Evolutionary conservation across 306 rosid species (phyloP), one percentile per base, ranked within the genome.

Genomic region (Vicia faba): DNA sequence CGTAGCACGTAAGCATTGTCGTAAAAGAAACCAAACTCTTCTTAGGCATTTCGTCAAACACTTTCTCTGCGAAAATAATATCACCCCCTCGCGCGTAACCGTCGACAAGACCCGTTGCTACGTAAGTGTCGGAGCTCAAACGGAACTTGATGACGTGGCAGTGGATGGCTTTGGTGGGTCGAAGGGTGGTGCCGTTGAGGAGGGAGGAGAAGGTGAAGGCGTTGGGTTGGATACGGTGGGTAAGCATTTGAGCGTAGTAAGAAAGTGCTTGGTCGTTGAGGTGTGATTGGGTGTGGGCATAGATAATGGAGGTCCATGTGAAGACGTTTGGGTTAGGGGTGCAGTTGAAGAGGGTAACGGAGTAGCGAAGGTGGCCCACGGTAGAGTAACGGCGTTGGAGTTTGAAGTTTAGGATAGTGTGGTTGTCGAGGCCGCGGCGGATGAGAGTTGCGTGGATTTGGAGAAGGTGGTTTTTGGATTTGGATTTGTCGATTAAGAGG

Each of bases 321-420:
- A 77, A 88, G 23, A 91, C 84, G 49, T 71, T 75, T 46, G 87
- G 96, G 45, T 39, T 61, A 11, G 54, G 80, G 74, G 87, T 79
- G 35, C 48, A 74, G 50, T 80, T 66, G 71, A 91, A 91, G 76
- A 91, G 88, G 54, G 82, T 13, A 4, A 83, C 84, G 44, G 95
- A 80, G 82, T 80, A 79, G 79, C 84, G 79, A 64, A 86, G 95
- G 79, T 83, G 85, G 73, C 91, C 85, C 7, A 77, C 39, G n/a
- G 88, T 53, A 74, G 89, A 71, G 86, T 88, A 91, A 25, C 95
- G 81, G 45, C 95, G 97, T 73, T 86, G 97, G 73, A 91, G 96
- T 69, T 88, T 88, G 86, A 91, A 91, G 79, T 84, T 84, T 33
- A 91, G 59, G 73, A 87, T 75, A 13, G 91, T 85, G 77, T 91